Evolutionary conservation across 768 basidiomycete species (phyloP), one percentile per base, ranked within the genome.

Genomic region (Trametes punicea): DNA sequence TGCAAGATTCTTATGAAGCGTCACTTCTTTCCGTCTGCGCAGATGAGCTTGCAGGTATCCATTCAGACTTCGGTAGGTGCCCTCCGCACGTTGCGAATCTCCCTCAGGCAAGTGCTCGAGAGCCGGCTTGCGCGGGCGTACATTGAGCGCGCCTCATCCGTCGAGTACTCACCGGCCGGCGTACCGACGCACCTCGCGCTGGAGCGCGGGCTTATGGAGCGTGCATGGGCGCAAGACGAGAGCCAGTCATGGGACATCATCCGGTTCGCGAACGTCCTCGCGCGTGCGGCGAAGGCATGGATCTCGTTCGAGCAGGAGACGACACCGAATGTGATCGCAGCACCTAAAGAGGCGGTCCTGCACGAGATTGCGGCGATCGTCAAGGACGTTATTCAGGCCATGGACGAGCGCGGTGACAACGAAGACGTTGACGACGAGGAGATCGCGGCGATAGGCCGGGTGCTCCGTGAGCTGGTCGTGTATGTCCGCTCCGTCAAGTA

Each of bases 381-480:
- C 57, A 85, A 83, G 65, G 90, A 91, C 59, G 77, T 89, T 4
- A 77, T 89, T 13, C 84, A 87, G 62, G 87, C 89, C 60, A 75
- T 86, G 45, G 87, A 90, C 40, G 78, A 81, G 20, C 74, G 67
- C 2, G 66, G 53, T 10, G 65, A 69, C 15, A 67, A 81, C 52
- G 84, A 84, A 10, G 87, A 90, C 33, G 78, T 87, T 62, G 85
- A 87, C 49, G 83, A 87, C 55, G 85, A 88, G 61, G 89, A 89
- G 64, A 81, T 84, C 11, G 73, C 67, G 38, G 80, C 84, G 26
- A 75, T 89, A 8, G 87, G 87, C 0, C 77, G 82, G 62, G 82
- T 82, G 2, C 66, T 91, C 42, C 75, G 72, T 39, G 77, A 82
- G 54, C 74, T 90, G 10, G 78, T 78, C 16, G 77, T 74, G 31